Percentiles rank a stretch among this genome's conserved stretches.
phyloP scores from a whole-genome alignment of 2,329 filamentous ascomycete species.

The Blastomyces gilchristii region DNA sequence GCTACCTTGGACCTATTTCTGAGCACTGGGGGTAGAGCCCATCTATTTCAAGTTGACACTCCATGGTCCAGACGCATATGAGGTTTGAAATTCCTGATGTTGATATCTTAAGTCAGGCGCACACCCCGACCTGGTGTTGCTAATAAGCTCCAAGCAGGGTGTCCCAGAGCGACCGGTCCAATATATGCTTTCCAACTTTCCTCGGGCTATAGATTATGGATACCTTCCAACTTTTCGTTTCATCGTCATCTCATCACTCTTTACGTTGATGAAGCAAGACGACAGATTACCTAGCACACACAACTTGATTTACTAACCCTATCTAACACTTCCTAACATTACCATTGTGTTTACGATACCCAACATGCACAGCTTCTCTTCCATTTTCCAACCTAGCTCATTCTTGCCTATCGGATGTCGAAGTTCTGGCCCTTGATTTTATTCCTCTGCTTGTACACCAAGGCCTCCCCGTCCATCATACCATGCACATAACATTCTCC shows the following conservation, averaged over 20 bases:
- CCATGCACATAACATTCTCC: slow-evolving; percentile 15
- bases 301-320: not conserved
- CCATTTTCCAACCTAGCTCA: too few species aligned
- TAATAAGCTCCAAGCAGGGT: too few species aligned
- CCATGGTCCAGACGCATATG: too few species aligned
- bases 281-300: not conserved
- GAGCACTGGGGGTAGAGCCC: too few species aligned
- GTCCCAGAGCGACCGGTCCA: too few species aligned
- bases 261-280: not conserved
- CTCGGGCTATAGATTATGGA: too few species aligned
- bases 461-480: slow-evolving; percentile 15
- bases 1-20: not conserved
- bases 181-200: too few species aligned
- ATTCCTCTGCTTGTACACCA: not conserved
- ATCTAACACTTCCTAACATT: not conserved
- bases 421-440: slow-evolving; percentile 3
- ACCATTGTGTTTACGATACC: not conserved
- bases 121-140: too few species aligned
- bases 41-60: too few species aligned
- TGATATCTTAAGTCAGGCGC: too few species aligned
- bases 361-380: not conserved
- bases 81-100: too few species aligned
- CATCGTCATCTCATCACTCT: not conserved
- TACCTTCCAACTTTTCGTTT: not conserved
- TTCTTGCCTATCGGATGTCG: not conserved